Conservation (phyloP, 2,329 filamentous ascomycete species). For the Calonectria naviculata region DNA sequence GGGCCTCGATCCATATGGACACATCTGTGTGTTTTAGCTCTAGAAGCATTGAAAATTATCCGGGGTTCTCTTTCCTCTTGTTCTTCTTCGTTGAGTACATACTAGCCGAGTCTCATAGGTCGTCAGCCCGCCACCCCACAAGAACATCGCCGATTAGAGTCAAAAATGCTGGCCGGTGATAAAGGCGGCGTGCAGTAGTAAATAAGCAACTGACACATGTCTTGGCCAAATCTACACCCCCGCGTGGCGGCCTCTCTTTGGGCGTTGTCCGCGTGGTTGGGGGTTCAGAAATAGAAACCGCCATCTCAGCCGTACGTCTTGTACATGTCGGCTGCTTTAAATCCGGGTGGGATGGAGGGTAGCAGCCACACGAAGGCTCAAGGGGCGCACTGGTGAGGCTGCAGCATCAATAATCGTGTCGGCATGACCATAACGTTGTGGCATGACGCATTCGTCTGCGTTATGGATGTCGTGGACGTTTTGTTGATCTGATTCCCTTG, state of each 20-base stretch:
- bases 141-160: neutral
- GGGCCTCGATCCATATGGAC: neutral
- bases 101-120: neutral
- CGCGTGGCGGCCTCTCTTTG: neutral
- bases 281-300: slow-evolving; percentile 35
- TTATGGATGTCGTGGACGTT: neutral
- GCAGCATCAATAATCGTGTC: neutral
- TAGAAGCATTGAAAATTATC: neutral
- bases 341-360: neutral
- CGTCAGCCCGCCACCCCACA: neutral
- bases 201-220: slow-evolving; percentile 16
- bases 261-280: neutral
- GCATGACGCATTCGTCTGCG: neutral
- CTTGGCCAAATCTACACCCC: slow-evolving; percentile 19
- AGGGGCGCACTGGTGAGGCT: neutral
- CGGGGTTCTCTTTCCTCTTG: neutral
- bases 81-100: neutral
- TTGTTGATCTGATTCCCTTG: neutral
- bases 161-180: slow-evolving; percentile 6
- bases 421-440: slow-evolving; percentile 8
- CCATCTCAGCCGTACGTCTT: slow-evolving; percentile 12
- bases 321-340: neutral
- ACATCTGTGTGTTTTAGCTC: neutral
- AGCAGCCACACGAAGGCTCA: neutral
- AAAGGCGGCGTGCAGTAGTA: neutral